A percentile compares a stretch with the other conserved stretches of the same genome.
phyloP scores from a whole-genome alignment of 2,329 filamentous ascomycete genomes.

The Colletotrichum sp. region DNA sequence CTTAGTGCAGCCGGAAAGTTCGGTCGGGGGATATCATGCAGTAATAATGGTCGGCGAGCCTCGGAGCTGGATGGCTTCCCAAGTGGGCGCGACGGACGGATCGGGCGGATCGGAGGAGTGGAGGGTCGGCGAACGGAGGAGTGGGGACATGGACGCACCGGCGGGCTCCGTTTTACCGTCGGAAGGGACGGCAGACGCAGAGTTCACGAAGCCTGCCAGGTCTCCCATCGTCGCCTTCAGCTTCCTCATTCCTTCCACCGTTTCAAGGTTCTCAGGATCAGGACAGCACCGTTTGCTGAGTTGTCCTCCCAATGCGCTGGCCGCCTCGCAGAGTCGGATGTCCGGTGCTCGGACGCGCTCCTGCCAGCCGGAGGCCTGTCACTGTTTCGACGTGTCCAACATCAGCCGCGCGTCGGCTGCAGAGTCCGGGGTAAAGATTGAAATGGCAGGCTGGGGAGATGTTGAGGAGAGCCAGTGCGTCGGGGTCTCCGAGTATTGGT shows the following conservation, averaged over 20 bases:
- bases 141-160: background rate
- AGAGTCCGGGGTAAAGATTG: background rate
- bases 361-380: background rate
- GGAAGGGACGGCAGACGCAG: background rate
- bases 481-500: background rate
- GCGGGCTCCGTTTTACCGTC: background rate
- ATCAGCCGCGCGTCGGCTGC: background rate
- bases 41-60: background rate
- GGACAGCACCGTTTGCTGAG: background rate
- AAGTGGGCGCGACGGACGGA: background rate
- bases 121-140: background rate
- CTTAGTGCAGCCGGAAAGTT: background rate
- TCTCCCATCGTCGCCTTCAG: background rate
- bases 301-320: background rate
- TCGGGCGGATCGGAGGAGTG: background rate
- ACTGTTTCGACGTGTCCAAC: background rate
- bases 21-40: background rate
- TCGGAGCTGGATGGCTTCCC: background rate
- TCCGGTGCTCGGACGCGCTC: slow-evolving; percentile 5
- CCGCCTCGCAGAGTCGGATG: background rate
- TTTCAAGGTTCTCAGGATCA: background rate
- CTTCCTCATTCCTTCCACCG: background rate
- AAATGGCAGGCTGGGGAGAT: background rate
- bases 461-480: background rate
- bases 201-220: background rate